phyloP scores from a whole-genome alignment of 1,139 yeast species.

The Debaryomycetaceae sp. region DNA sequence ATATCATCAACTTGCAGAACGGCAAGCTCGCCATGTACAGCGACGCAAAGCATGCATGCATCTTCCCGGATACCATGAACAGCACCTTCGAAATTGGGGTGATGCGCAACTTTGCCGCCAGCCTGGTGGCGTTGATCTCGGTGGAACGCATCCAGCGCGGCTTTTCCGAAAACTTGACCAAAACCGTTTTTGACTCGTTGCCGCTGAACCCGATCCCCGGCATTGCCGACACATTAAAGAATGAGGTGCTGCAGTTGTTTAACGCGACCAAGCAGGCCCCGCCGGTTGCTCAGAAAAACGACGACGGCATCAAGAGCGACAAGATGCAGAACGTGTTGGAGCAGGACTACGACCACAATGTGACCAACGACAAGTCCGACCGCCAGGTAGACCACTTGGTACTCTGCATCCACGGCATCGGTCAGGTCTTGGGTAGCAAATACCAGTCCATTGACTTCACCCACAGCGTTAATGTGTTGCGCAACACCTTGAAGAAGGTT shows the following conservation, averaged over 20 bases:
- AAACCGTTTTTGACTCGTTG: constrained; percentile 25
- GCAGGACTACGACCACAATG: constrained; percentile 45
- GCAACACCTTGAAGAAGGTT: constrained; percentile 59
- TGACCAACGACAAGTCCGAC: constrained; percentile 26
- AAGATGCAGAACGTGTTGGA: constrained; percentile 45
- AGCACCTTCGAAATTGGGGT: constrained; percentile 34
- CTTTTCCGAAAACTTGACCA: constrained; percentile 24
- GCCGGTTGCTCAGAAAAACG: constrained; percentile 9
- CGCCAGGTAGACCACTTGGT: constrained; percentile 75
- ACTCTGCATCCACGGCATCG: constrained; percentile 89
- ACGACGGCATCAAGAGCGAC: constrained; percentile 17
- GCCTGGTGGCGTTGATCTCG: constrained; percentile 27
- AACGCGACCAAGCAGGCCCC: constrained; percentile 6
- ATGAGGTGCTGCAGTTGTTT: constrained; percentile 25
- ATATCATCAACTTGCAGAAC: constrained; percentile 26
- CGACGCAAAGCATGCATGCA: constrained; percentile 30
- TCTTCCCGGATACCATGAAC: constrained; percentile 33
- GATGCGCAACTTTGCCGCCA: constrained; percentile 34
- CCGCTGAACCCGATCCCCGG: constrained; percentile 27
- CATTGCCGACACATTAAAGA: constrained; percentile 26
- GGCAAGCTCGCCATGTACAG: constrained; percentile 31
- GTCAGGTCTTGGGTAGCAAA: constrained; percentile 78
- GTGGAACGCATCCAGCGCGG: constrained; percentile 40
- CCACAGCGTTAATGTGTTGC: constrained; percentile 71
- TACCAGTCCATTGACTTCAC: constrained; percentile 83